Percentiles rank a stretch among this genome's conserved stretches.
These are phyloP conservation scores for Wickerhamomyces chambardii DNA, from an alignment of 805 yeast genomes.

Conservation along the genomic window DNA sequence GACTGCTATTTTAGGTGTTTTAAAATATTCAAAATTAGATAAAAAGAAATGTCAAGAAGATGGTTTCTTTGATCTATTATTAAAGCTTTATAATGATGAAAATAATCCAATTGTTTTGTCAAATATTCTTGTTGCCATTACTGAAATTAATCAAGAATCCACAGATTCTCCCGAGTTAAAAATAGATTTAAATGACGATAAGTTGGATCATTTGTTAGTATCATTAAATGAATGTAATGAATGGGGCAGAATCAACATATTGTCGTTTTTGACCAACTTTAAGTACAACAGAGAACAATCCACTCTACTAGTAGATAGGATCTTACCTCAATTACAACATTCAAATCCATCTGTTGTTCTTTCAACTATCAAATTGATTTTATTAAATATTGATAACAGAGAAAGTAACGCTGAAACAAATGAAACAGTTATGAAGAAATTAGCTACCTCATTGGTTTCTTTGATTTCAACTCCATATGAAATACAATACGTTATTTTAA, in stretches of 20 bases:
- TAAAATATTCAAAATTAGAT: slow-evolving; percentile 84
- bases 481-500: slow-evolving; percentile 87
- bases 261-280: slow-evolving; percentile 74
- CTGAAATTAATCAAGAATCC: slow-evolving; percentile 71
- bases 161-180: slow-evolving; percentile 27
- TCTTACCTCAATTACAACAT: slow-evolving; percentile 92
- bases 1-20: slow-evolving; percentile 96
- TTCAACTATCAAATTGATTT: slow-evolving; percentile 71
- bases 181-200: slow-evolving; percentile 20
- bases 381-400: slow-evolving; percentile 54
- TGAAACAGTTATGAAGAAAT: slow-evolving; percentile 47
- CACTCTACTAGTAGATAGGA: slow-evolving; percentile 78
- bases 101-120: slow-evolving; percentile 97
- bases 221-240: slow-evolving; percentile 97
- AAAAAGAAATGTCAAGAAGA: slow-evolving; percentile 75
- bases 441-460: slow-evolving; percentile 82
- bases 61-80: slow-evolving; percentile 69
- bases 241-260: slow-evolving; percentile 94
- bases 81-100: slow-evolving; percentile 59
- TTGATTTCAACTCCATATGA: slow-evolving; percentile 86
- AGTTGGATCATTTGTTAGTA: slow-evolving; percentile 53
- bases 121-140: slow-evolving; percentile 78
- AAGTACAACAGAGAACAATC: slow-evolving; percentile 58
- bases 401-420: slow-evolving; percentile 26
- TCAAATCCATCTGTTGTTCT: slow-evolving; percentile 94